A percentile compares a stretch with the other conserved stretches of the same genome.
These are phyloP conservation scores for Cotoneaster glaucophyllus DNA, from an alignment of 306 rosid species.

Conservation along the genomic window DNA sequence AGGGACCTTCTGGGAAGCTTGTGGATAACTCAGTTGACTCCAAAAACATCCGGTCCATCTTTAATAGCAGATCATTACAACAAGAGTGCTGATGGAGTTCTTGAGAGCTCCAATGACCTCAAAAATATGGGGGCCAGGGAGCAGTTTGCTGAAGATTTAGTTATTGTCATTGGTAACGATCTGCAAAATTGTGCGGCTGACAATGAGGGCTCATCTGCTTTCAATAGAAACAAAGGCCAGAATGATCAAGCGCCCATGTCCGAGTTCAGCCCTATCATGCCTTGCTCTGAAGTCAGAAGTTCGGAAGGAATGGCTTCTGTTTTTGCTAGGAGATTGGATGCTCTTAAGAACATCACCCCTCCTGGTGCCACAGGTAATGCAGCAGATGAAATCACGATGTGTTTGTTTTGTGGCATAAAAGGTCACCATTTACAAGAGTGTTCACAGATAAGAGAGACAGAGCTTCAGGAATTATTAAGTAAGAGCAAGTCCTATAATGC, in stretches of 20 bases:
- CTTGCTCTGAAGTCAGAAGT: slow-evolving; percentile 28
- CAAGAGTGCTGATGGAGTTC: slow-evolving; percentile 25
- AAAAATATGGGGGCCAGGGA: slow-evolving; percentile 23
- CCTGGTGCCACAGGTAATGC: slow-evolving; percentile 24
- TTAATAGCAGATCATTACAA: slow-evolving; percentile 16
- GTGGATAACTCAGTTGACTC: slow-evolving; percentile 71
- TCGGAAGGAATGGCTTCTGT: slow-evolving; percentile 43
- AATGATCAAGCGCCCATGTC: slow-evolving; percentile 25
- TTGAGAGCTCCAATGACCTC: slow-evolving; percentile 26
- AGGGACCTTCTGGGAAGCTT: slow-evolving; percentile 37
- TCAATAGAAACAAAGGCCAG: slow-evolving; percentile 16
- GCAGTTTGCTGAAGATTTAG: slow-evolving; percentile 20
- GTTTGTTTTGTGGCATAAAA: slow-evolving; percentile 66
- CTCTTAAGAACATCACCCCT: slow-evolving; percentile 42
- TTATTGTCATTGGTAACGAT: slow-evolving; percentile 25
- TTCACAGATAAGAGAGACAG: slow-evolving; percentile 32
- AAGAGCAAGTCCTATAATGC: slow-evolving; percentile 31
- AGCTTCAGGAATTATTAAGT: slow-evolving; percentile 46
- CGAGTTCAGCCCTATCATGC: slow-evolving; percentile 13
- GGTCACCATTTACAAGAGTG: slow-evolving; percentile 62
- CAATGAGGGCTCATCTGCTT: slow-evolving; percentile 20
- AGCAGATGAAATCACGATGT: slow-evolving; percentile 24
- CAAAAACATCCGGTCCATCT: slow-evolving; percentile 32
- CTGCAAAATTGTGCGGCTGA: slow-evolving; percentile 16
- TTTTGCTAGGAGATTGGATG: slow-evolving; percentile 71